Evolutionary conservation across 1,284 basidiomycete species (phyloP).

Genomic region (Schizopora paradoxa): DNA sequence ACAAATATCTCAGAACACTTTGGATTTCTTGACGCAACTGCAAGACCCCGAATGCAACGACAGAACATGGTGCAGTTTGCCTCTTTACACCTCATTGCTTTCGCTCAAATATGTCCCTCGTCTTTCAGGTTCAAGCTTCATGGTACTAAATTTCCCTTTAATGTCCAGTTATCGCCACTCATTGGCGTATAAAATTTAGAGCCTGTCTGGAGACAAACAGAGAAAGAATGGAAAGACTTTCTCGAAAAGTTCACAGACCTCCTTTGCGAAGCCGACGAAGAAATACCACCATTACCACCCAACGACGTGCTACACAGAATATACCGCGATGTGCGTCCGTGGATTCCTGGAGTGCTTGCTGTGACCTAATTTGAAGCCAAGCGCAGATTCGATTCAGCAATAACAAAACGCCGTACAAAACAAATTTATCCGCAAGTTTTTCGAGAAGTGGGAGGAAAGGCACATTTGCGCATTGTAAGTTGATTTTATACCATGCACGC

Average conservation of each 20-base stretch:
- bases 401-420: slow-evolving; percentile 92
- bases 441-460: slow-evolving; percentile 79
- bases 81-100: neutral
- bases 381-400: slow-evolving; percentile 82
- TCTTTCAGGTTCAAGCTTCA: slow-evolving; percentile 70
- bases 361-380: neutral
- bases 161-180: slow-evolving; percentile 2
- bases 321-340: slow-evolving; percentile 65
- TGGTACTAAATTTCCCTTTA: slow-evolving; percentile 36
- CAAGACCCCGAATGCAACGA: slow-evolving; percentile 78
- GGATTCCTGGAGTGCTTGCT: slow-evolving; percentile 3
- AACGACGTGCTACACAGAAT: slow-evolving; percentile 85
- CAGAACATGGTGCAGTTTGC: slow-evolving; percentile 68
- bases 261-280: slow-evolving; percentile 66
- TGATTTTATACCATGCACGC: slow-evolving; percentile 2
- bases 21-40: slow-evolving; percentile 71
- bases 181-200: slow-evolving; percentile 42
- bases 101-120: slow-evolving; percentile 1
- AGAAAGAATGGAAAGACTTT: slow-evolving; percentile 86
- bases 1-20: slow-evolving; percentile 78
- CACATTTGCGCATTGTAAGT: slow-evolving; percentile 70
- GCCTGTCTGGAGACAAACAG: slow-evolving; percentile 74
- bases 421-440: slow-evolving; percentile 68
- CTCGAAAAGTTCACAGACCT: slow-evolving; percentile 63
- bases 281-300: slow-evolving; percentile 79